A percentile compares a stretch with the other conserved stretches of the same genome.
phyloP scores from a whole-genome alignment of 768 basidiomycete genomes.

The Serendipita vermifera region DNA sequence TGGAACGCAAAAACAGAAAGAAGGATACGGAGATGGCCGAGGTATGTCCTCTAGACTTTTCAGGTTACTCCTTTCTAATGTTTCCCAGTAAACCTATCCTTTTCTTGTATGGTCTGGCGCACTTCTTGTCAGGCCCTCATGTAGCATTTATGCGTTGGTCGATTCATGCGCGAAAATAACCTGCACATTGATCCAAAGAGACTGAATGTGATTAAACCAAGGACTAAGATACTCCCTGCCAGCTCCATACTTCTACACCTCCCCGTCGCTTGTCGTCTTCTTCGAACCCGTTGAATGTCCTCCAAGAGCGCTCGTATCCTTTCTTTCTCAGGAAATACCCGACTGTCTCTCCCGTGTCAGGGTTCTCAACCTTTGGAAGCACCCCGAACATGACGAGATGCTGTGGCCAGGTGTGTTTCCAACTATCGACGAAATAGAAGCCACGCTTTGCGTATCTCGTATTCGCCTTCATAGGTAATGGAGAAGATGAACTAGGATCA shows the following conservation, averaged over 20 bases:
- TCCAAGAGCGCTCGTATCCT: slow-evolving; percentile 57
- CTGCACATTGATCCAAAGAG: neutral
- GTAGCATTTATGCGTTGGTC: slow-evolving; percentile 6
- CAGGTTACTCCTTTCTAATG: neutral
- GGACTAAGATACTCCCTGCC: neutral
- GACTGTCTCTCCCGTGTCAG: slow-evolving; percentile 35
- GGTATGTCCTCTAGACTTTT: slow-evolving; percentile 42
- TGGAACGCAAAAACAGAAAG: slow-evolving; percentile 76
- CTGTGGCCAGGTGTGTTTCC: slow-evolving; percentile 68
- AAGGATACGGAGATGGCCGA: slow-evolving; percentile 51
- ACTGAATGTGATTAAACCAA: neutral
- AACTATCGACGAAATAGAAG: slow-evolving; percentile 23
- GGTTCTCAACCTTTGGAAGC: slow-evolving; percentile 31
- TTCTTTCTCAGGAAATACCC: slow-evolving; percentile 32
- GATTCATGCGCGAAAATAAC: neutral
- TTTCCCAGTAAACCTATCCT: neutral
- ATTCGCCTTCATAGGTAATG: slow-evolving; percentile 12
- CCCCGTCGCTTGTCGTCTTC: slow-evolving; percentile 61
- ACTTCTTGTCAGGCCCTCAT: neutral
- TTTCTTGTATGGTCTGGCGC: too few species aligned
- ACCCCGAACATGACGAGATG: slow-evolving; percentile 74
- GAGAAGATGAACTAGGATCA: slow-evolving; percentile 30
- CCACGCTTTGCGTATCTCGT: neutral
- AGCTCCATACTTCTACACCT: slow-evolving; percentile 56
- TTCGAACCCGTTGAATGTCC: slow-evolving; percentile 52